Base-by-base conservation (phyloP, 495 filamentous ascomycete genomes). In the Trichoderma reesei region DNA sequence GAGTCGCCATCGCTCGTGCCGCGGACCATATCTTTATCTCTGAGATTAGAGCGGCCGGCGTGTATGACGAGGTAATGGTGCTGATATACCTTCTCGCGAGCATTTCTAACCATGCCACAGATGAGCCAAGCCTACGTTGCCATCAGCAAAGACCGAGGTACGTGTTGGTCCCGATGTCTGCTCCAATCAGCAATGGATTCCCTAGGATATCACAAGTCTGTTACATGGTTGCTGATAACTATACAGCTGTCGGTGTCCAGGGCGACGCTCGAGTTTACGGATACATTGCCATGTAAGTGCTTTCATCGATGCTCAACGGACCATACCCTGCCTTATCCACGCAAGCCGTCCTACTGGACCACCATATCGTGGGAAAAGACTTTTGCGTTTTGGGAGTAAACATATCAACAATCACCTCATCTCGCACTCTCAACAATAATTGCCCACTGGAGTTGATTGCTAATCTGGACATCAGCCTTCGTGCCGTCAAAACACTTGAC, bases 11-110 rank as follows among this genome's bases (percentile, higher is more conserved):
- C 42, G 91, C 86, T 16, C 82, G 92, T 18, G 76, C 90, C 69
- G 94, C 94, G 3, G 94, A 98, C 72, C 73, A 89, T 66, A 90
- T 91, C 71, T 98, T 93, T 78, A 95, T 97, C 69, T 80, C 83
- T 63, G 89, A 89, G 84, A 96, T 98, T 75, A 80, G 77, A 59
- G 86, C 85, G 38, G 92, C 90, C 2, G 94, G 91, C 20, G 71
- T 97, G 2, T 98, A 98, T 71, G 76, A 90, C 56, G 71, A 92
- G 69, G 73, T 75, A 38, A 44, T 26, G 26, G 26, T 26, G 31
- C 26, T 6, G 9, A 42, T 39, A 42, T 18, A 18, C 44, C 10
- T 33, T n/a, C 1, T n/a, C 16, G 33, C 44, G 9, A 5, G 14
- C n/a, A 2, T 1, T n/a, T 37, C 41, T 41, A 48, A 46, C 26